Evolutionary conservation across 73 alveolate species (phyloP).

Genomic region (Uronychia binucleata): DNA sequence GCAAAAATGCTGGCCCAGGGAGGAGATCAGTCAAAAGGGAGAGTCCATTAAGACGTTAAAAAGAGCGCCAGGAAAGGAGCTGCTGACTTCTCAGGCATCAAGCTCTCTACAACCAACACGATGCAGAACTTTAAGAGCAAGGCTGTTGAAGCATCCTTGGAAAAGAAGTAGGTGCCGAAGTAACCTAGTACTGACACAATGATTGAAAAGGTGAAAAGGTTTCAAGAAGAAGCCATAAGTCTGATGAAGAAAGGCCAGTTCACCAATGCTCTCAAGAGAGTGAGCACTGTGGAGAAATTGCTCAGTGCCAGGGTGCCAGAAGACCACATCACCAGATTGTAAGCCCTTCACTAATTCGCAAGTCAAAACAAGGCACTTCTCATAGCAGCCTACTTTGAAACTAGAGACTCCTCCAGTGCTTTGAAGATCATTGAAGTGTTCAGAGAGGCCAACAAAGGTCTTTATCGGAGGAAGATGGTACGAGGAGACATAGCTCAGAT

Average conservation of each 20-base stretch:
- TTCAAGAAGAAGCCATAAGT: background rate
- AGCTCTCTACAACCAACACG: background rate
- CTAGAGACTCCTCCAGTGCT: background rate
- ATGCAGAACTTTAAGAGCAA: background rate
- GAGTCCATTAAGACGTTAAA: background rate
- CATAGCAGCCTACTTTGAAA: background rate
- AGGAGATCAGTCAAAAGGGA: background rate
- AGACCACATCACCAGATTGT: background rate
- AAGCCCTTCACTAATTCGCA: background rate
- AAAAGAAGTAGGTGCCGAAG: background rate
- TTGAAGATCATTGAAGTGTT: background rate
- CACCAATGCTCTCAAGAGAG: background rate
- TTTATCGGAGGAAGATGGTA: background rate
- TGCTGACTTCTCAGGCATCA: background rate
- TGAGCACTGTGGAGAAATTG: background rate
- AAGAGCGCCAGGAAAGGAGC: background rate
- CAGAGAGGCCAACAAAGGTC: background rate
- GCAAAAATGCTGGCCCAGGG: background rate
- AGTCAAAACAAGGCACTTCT: background rate
- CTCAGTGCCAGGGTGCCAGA: background rate
- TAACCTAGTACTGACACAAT: background rate
- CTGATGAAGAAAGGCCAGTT: background rate
- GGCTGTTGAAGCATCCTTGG: background rate
- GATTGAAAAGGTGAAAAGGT: background rate
- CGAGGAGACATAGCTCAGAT: background rate